Base-by-base conservation (phyloP, 169 alveolate genomes). In the Eimeria maxima region DNA sequence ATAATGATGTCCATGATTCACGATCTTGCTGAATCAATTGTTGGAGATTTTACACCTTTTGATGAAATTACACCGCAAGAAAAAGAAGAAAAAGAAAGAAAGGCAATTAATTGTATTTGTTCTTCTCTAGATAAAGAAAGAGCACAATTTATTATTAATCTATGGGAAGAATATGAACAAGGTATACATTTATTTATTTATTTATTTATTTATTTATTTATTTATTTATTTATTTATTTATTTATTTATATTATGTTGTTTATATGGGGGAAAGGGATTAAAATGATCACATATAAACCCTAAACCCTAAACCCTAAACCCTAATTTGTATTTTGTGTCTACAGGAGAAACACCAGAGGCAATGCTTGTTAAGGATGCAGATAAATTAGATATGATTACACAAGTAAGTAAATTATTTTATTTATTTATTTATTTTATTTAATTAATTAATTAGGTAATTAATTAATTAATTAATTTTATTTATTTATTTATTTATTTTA, bases 1-100 rank as follows among this genome's bases (percentile, higher is more conserved):
- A 57, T 73, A 27, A 90, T 44, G 95, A 90, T 90, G 95, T 93
- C 96, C 20, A 20, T 83, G 57, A 73, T 83, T 13, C 96, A 94
- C n/a, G 96, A 94, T 81, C 78, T 94, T 44, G 96, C 96, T 3
- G 96, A 94, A 88, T 84, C 95, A 24, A 86, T 83, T 4, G 96
- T 86, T 6, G 96, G 96, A 1, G 96, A 94, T n/a, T 83, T 94
- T 3, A 94, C 96, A 4, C 96, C 96, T 11, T 55, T 38, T 24
- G 81, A 93, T 27, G 69, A 65, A 1, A 84, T 94, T 2, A 45
- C 95, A 11, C 63, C 63, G 20, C 53, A 83, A 55, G 95, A 94
- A 29, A 94, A 94, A 65, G 65, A 27, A 22, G 22, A 60, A 67
- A 67, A 33, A 20, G 96, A 94, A 45, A 29, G 63, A 84, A 95